phyloP scores from a whole-genome alignment of 2,329 filamentous ascomycete genomes.

The Emericellopsis atlantica region DNA sequence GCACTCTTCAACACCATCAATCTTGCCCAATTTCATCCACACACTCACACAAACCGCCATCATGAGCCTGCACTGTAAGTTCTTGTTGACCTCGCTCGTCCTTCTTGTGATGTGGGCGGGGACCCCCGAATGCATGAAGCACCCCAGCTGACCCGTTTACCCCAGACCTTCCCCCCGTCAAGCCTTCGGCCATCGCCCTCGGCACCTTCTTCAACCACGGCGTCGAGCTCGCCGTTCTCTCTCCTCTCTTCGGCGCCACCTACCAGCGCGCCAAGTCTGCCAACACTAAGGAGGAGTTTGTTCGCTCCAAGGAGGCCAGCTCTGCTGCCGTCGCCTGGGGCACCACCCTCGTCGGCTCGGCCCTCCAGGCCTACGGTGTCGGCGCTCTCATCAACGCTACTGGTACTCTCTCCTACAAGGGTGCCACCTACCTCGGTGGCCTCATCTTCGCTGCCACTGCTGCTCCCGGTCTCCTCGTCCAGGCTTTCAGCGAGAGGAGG shows the following conservation, averaged over 20 bases:
- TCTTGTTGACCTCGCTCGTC: not conserved
- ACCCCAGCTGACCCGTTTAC: slow-evolving; percentile 1
- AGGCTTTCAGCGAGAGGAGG: slow-evolving; percentile 82
- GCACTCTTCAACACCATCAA: not conserved
- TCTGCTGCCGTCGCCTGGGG: slow-evolving; percentile 83
- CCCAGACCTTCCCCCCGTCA: slow-evolving; percentile 59
- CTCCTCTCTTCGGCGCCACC: slow-evolving; percentile 84
- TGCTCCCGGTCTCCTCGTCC: slow-evolving; percentile 78
- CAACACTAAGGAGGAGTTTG: slow-evolving; percentile 94
- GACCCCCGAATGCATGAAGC: not conserved
- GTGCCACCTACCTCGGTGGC: slow-evolving; percentile 81
- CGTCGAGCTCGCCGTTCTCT: slow-evolving; percentile 75
- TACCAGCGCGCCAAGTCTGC: slow-evolving; percentile 85
- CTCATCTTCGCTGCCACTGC: slow-evolving; percentile 87
- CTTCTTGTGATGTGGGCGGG: not conserved
- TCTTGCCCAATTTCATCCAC: slow-evolving; percentile 2
- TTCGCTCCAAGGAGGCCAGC: slow-evolving; percentile 83
- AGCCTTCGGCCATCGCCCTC: slow-evolving; percentile 94
- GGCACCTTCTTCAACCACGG: slow-evolving; percentile 94
- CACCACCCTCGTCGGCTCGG: slow-evolving; percentile 78
- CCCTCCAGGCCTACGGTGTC: slow-evolving; percentile 79
- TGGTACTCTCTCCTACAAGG: slow-evolving; percentile 91
- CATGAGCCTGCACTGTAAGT: slow-evolving; percentile 51
- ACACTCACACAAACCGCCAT: slow-evolving; percentile 12
- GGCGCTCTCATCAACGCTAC: slow-evolving; percentile 89